Percentiles rank a stretch among this genome's conserved stretches.
These are phyloP conservation scores for Nelumbo lutea DNA, from an alignment of 164 flowering plant species.

Conservation along the genomic window DNA sequence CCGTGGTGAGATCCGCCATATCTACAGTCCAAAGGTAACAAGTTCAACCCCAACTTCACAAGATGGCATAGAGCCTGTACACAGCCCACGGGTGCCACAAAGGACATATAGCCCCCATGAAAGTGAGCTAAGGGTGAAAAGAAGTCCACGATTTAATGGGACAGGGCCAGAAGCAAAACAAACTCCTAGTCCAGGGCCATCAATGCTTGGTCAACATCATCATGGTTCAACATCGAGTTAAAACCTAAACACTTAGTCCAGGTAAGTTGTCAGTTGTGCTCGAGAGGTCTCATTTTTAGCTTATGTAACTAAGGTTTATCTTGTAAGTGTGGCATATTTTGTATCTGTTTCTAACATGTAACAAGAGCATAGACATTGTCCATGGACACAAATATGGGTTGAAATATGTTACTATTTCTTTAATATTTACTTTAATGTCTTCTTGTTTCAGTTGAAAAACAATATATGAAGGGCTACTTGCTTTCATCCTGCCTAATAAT, in stretches of 20 bases:
- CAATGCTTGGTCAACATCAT: slow-evolving; percentile 41
- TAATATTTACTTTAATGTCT: too few relatives aligned
- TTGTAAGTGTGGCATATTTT: slow-evolving; percentile 4
- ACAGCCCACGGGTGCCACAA: slow-evolving; percentile 46
- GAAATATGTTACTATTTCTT: too few relatives aligned
- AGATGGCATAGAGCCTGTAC: slow-evolving; percentile 34
- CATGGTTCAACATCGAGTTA: slow-evolving; percentile 29
- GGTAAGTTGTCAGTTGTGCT: slow-evolving; percentile 25
- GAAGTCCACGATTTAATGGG: slow-evolving; percentile 30
- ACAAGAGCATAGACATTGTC: background rate
- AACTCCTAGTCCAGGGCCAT: slow-evolving; percentile 59
- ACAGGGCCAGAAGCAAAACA: slow-evolving; percentile 29
- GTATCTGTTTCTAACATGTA: slow-evolving; percentile 17
- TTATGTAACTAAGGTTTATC: slow-evolving; percentile 16
- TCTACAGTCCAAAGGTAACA: slow-evolving; percentile 66
- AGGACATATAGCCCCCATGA: slow-evolving; percentile 43
- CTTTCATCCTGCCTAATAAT: background rate
- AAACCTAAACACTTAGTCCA: slow-evolving; percentile 7
- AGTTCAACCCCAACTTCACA: slow-evolving; percentile 51
- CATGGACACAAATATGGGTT: too few relatives aligned
- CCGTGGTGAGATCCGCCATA: slow-evolving; percentile 80
- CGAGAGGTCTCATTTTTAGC: slow-evolving; percentile 39
- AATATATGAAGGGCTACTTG: background rate
- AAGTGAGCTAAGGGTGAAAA: slow-evolving; percentile 34
- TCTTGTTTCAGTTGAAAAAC: too few relatives aligned